Evolutionary conservation across 805 yeast species (phyloP).

Genomic region (Metschnikowia sp.): DNA sequence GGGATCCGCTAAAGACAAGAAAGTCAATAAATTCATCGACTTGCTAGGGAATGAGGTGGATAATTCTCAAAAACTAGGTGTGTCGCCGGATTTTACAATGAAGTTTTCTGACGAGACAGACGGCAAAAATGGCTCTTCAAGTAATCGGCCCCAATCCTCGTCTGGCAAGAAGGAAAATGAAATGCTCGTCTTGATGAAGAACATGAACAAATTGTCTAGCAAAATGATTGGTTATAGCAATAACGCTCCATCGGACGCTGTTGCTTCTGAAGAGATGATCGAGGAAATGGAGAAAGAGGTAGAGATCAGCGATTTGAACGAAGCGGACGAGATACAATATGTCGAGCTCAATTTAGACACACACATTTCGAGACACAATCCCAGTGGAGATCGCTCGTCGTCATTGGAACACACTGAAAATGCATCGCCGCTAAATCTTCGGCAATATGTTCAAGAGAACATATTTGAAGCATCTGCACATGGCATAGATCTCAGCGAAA

Average conservation of each 20-base stretch:
- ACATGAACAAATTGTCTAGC: slow-evolving; percentile 85
- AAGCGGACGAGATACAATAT: slow-evolving; percentile 45
- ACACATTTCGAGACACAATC: slow-evolving; percentile 17
- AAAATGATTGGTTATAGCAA: slow-evolving; percentile 59
- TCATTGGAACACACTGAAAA: neutral
- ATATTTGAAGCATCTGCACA: slow-evolving; percentile 14
- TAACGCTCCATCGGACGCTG: neutral
- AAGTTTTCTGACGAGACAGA: slow-evolving; percentile 44
- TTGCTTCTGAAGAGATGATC: slow-evolving; percentile 19
- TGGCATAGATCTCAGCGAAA: slow-evolving; percentile 27
- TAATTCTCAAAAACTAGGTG: slow-evolving; percentile 71
- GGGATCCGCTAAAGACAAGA: slow-evolving; percentile 37
- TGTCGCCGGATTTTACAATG: slow-evolving; percentile 89
- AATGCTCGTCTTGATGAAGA: slow-evolving; percentile 70
- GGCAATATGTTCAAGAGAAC: slow-evolving; percentile 15
- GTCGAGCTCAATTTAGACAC: slow-evolving; percentile 45
- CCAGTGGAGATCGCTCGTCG: slow-evolving; percentile 6
- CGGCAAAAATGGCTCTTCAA: slow-evolving; percentile 1
- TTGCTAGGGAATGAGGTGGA: slow-evolving; percentile 79
- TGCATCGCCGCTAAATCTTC: slow-evolving; percentile 3
- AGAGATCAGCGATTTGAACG: slow-evolving; percentile 50
- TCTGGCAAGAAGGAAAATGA: slow-evolving; percentile 45
- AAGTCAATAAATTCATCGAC: slow-evolving; percentile 71
- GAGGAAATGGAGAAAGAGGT: slow-evolving; percentile 44
- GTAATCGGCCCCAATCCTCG: slow-evolving; percentile 1